Evolutionary conservation across 257 asterid genomes (phyloP).

Genomic region (Knoxia roxburghii): DNA sequence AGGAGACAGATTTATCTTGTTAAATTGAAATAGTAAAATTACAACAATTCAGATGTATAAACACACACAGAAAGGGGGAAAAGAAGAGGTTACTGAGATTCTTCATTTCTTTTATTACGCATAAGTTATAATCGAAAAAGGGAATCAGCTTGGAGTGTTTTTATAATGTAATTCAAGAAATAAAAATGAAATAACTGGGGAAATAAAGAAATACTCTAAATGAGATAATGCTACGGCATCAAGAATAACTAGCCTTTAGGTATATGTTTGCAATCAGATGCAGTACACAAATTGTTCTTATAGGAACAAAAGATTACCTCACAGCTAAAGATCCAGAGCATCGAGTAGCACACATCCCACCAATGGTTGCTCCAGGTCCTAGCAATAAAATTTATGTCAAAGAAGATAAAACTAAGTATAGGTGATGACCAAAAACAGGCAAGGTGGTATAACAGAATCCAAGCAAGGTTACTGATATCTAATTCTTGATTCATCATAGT

Average conservation of each 20-base stretch:
- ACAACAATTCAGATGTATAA: neutral
- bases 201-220: too few species aligned
- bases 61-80: too few species aligned
- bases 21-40: neutral
- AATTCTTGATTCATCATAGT: neutral
- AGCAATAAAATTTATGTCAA: slow-evolving; percentile 15
- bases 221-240: too few species aligned
- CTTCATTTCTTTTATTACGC: too few species aligned
- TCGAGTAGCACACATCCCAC: slow-evolving; percentile 99
- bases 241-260: neutral
- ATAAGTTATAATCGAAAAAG: too few species aligned
- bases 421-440: too few species aligned
- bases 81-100: neutral
- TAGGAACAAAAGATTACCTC: slow-evolving; percentile 44
- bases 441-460: neutral
- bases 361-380: slow-evolving; percentile 99
- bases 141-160: too few species aligned
- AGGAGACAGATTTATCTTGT: neutral
- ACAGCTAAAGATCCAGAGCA: slow-evolving; percentile 99
- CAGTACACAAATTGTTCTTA: neutral
- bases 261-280: neutral
- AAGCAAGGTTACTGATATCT: neutral
- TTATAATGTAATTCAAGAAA: too few species aligned
- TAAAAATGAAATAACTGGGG: too few species aligned
- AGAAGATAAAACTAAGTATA: neutral